Evolutionary conservation across 163 green algal species (phyloP).

Genomic region (Chlorella variabilis): DNA sequence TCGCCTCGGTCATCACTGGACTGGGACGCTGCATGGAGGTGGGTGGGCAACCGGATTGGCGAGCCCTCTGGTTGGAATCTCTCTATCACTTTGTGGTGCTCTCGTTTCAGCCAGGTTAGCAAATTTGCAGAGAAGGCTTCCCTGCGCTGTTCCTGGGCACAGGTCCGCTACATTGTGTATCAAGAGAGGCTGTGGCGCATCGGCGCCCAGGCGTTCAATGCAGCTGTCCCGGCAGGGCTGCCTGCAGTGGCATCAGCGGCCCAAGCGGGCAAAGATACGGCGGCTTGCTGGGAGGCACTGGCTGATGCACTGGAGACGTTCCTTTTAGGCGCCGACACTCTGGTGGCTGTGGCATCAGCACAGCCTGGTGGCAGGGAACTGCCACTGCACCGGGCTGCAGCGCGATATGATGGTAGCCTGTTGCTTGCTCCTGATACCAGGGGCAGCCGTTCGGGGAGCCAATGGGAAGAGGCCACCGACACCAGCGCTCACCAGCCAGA

Average conservation of each 20-base stretch:
- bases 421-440: neutral
- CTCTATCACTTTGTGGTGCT: neutral
- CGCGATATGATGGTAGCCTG: neutral
- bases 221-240: slow-evolving; percentile 63
- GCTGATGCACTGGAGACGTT: slow-evolving; percentile 69
- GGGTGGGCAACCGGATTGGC: neutral
- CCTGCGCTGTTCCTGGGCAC: neutral
- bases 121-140: neutral
- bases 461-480: slow-evolving; percentile 28
- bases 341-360: neutral
- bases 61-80: neutral
- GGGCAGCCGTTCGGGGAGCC: neutral
- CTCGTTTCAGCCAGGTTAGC: neutral
- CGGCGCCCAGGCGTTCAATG: slow-evolving; percentile 63
- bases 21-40: slow-evolving; percentile 64
- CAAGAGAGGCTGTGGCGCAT: slow-evolving; percentile 70
- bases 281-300: slow-evolving; percentile 56
- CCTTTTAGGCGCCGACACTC: slow-evolving; percentile 57
- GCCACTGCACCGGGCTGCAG: neutral
- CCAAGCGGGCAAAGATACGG: slow-evolving; percentile 22
- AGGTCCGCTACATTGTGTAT: slow-evolving; percentile 54
- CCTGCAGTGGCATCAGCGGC: slow-evolving; percentile 1
- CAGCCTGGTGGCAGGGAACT: neutral
- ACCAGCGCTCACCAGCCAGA: neutral
- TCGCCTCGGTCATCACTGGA: slow-evolving; percentile 50